These are phyloP conservation scores for Fusarium drepaniforme DNA, from an alignment of 2,329 filamentous ascomycete species.

Conservation along the genomic window DNA sequence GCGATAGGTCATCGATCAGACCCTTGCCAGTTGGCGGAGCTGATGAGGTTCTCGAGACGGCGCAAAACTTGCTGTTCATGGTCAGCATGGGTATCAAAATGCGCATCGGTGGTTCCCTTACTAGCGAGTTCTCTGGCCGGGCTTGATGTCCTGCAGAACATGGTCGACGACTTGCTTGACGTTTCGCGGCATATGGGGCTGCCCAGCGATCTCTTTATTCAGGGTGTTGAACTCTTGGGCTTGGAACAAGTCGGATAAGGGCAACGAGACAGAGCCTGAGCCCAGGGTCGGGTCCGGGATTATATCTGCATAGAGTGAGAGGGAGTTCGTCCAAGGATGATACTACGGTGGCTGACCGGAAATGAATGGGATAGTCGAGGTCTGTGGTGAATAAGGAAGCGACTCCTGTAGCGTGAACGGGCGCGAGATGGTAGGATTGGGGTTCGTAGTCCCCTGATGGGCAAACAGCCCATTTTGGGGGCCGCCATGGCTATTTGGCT, in stretches of 20 bases:
- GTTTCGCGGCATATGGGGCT: slow-evolving; percentile 70
- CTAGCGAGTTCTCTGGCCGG: slow-evolving; percentile 78
- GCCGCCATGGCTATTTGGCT: slow-evolving; percentile 46
- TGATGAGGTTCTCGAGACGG: slow-evolving; percentile 40
- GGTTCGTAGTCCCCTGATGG: slow-evolving; percentile 38
- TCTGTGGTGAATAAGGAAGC: slow-evolving; percentile 85
- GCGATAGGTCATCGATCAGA: slow-evolving; percentile 59
- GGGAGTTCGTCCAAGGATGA: neutral
- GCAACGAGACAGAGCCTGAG: slow-evolving; percentile 64
- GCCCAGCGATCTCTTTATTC: slow-evolving; percentile 75
- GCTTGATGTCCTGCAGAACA: slow-evolving; percentile 79
- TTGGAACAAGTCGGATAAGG: slow-evolving; percentile 64
- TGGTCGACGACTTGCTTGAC: slow-evolving; percentile 80
- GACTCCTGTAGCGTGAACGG: slow-evolving; percentile 79
- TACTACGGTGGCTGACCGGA: slow-evolving; percentile 65
- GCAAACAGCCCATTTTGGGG: slow-evolving; percentile 50
- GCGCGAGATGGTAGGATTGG: slow-evolving; percentile 48
- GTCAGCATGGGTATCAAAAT: slow-evolving; percentile 41
- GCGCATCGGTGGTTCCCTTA: slow-evolving; percentile 51
- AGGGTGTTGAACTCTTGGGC: slow-evolving; percentile 73
- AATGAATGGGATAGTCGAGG: slow-evolving; percentile 83
- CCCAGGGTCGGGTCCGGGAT: slow-evolving; percentile 74
- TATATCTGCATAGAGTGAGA: slow-evolving; percentile 63
- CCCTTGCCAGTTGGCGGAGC: slow-evolving; percentile 40
- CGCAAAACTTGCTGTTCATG: slow-evolving; percentile 64